Percentiles rank a stretch among this genome's conserved stretches.
These are phyloP conservation scores for Mycena haematopus DNA, from an alignment of 768 basidiomycete species.

Conservation along the genomic window DNA sequence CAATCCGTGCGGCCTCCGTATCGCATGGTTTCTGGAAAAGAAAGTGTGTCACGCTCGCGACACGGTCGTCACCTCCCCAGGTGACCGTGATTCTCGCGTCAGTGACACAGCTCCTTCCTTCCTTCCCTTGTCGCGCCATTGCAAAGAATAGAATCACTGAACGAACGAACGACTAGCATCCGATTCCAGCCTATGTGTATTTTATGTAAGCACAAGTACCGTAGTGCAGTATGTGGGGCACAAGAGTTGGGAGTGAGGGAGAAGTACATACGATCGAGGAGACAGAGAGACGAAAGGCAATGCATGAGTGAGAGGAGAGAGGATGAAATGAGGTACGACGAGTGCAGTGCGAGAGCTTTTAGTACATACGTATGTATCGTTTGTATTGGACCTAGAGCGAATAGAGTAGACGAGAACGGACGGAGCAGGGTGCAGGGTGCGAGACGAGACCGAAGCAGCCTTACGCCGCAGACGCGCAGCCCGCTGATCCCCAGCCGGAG, in stretches of 20 bases:
- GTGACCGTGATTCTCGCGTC: no score
- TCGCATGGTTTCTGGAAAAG: no score
- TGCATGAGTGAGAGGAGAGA: background rate
- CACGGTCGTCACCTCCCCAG: no score
- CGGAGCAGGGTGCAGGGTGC: background rate
- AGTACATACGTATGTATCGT: constrained; percentile 2
- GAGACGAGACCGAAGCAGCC: no score
- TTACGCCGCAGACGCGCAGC: background rate
- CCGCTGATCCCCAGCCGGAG: constrained; percentile 51
- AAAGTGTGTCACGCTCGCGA: no score
- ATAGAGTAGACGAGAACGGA: background rate
- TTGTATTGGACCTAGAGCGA: background rate
- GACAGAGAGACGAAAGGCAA: background rate
- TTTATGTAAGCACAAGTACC: background rate
- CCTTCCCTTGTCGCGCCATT: no score
- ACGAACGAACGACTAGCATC: constrained; percentile 14
- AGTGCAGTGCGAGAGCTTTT: constrained; percentile 30
- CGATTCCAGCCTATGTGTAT: background rate
- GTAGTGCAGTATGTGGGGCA: background rate
- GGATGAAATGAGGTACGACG: background rate
- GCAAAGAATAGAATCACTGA: no score
- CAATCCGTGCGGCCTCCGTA: no score
- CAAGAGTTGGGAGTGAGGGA: background rate
- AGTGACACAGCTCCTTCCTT: no score
- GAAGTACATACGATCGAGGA: background rate